A percentile compares a stretch with the other conserved stretches of the same genome.
Evolutionary conservation across 78 protist genomes (phyloP).

Genomic region (Dictyostelium firmibasis): DNA sequence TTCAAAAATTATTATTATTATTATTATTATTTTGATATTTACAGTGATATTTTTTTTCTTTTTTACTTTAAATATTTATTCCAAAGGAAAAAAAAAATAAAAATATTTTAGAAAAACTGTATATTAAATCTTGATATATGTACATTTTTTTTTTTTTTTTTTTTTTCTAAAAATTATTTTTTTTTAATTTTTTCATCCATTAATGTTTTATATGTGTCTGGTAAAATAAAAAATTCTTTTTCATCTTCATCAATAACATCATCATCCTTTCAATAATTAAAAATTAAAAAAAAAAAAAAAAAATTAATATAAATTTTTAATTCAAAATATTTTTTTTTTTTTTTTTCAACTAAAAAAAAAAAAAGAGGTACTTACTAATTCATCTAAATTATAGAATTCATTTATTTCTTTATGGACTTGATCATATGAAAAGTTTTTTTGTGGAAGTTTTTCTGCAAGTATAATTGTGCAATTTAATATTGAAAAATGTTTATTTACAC

Average conservation of each 20-base stretch:
- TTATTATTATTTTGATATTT: too few relatives aligned
- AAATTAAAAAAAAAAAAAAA: background rate
- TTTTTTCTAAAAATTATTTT: background rate
- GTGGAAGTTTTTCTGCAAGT: conserved; percentile 16
- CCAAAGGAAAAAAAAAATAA: background rate
- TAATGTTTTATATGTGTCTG: conserved; percentile 5
- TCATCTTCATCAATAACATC: conserved; percentile 49
- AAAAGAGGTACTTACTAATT: conserved; percentile 1
- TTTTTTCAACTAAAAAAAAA: background rate
- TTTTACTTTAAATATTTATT: too few relatives aligned
- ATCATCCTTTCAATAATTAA: conserved; percentile 9
- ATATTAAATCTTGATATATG: background rate
- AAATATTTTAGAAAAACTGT: too few relatives aligned
- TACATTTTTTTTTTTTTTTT: background rate
- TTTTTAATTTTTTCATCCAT: conserved; percentile 7
- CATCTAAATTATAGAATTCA: conserved; percentile 64
- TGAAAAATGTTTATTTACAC: conserved; percentile 48
- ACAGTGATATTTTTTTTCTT: background rate
- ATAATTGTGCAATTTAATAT: conserved; percentile 11
- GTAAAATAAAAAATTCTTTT: conserved; percentile 1
- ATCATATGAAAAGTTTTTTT: background rate
- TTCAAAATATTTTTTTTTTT: background rate
- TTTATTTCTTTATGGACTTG: conserved; percentile 19
- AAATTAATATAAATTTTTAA: background rate
- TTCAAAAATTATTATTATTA: too few relatives aligned